These are phyloP conservation scores for Gigaspora rosea DNA, from an alignment of 192 early-diverging fungal species.

Conservation along the genomic window DNA sequence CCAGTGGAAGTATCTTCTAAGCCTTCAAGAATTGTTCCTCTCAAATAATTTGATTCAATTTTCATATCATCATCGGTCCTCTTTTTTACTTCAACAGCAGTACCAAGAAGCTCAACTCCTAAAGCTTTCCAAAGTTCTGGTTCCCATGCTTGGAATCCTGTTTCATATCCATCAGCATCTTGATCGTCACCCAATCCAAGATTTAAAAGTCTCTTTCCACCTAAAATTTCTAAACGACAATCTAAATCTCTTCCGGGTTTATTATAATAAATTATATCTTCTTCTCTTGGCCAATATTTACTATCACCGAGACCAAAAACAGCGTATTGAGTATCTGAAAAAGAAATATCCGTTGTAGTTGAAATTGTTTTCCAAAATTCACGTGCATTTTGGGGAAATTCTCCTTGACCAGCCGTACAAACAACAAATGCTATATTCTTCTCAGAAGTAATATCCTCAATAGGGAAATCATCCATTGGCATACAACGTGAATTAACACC, in stretches of 20 bases:
- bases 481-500: conserved; percentile 75
- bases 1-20: conserved; percentile 83
- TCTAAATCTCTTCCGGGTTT: conserved; percentile 89
- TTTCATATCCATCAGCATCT: conserved; percentile 88
- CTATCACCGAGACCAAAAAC: conserved; percentile 93
- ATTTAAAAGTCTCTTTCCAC: conserved; percentile 63
- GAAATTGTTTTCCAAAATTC: conserved; percentile 86
- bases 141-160: conserved; percentile 78
- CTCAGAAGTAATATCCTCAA: conserved; percentile 81
- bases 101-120: conserved; percentile 68
- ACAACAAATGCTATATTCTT: conserved; percentile 76
- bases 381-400: conserved; percentile 88
- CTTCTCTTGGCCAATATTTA: conserved; percentile 94
- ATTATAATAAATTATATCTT: conserved; percentile 89
- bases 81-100: conserved; percentile 63
- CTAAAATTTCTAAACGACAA: conserved; percentile 74
- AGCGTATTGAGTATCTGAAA: conserved; percentile 70
- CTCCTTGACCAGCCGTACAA: conserved; percentile 94
- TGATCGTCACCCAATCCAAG: conserved; percentile 90
- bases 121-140: conserved; percentile 83
- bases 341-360: conserved; percentile 57
- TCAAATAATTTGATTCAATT: conserved; percentile 86
- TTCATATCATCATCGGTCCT: conserved; percentile 92
- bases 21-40: conserved; percentile 89
- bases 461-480: conserved; percentile 80